Base-by-base conservation (phyloP, 164 flowering plant genomes). In the Chloranthus sessilifolius region DNA sequence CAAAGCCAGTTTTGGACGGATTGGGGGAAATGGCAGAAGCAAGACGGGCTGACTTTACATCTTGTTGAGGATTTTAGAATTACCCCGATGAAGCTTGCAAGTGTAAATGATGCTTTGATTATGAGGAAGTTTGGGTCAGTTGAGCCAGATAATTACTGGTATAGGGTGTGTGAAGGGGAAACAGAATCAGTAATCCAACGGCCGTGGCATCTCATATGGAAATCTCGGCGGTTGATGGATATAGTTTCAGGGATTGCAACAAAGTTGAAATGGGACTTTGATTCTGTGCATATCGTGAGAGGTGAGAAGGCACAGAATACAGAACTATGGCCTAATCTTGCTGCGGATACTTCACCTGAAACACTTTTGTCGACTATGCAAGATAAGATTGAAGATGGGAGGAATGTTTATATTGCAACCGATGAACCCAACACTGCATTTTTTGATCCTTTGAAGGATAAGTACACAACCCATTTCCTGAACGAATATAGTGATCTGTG, bases 151-250 rank as follows among this genome's bases (percentile, higher is more conserved):
- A 90, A 87, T 60, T 87, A 87, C 69, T 84, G 95, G 97, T 87
- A 90, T 53, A 70, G 92, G 58, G 96, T 91, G 8, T 91, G 98
- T 47, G 98, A 91, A 68, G 95, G 98, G 10, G 96, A 88, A 61
- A 71, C 89, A 0, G 90, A 88, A 49, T 75, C 85, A 15, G 84
- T 80, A 52, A 74, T 88, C 50, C 79, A 81, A 53, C 68, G 95
- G 31, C 96, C 98, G 14, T 91, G 98, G 98, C 83, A 83, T 66
- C 60, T 84, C 55, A 16, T 90, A 19, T 82, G 89, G 95, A 90
- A 90, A 64, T 87, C 97, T 9, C 52, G 53, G 50, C 59, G 73
- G 44, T 56, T 69, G 50, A 56, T 69, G 63, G 66, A 61, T 23
- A 68, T 68, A 36, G 72, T 63, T 4, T 63, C 68, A 1, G 61